phyloP scores from a whole-genome alignment of 177 flowering plant species.

The Telopea speciosissima region DNA sequence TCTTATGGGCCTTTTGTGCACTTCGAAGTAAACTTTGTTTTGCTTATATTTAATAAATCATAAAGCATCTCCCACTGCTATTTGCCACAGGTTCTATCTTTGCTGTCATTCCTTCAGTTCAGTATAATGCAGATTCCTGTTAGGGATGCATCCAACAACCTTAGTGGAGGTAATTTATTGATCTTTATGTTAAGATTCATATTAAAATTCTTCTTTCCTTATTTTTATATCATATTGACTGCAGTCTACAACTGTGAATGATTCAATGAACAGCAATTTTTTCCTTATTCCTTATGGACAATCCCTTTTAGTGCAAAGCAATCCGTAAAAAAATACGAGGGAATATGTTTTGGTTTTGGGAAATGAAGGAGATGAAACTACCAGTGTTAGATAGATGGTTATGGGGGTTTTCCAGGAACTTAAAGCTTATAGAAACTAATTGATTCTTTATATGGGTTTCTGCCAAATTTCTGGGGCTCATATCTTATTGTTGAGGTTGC shows the following conservation, averaged over 20 bases:
- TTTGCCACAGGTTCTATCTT: slow-evolving; percentile 45
- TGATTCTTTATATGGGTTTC: not conserved
- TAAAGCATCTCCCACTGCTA: not conserved
- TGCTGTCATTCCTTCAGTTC: slow-evolving; percentile 59
- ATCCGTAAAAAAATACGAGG: not conserved
- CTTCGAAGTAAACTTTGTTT: not conserved
- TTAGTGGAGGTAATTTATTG: slow-evolving; percentile 49
- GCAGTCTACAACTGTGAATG: not conserved
- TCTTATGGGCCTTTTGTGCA: not conserved
- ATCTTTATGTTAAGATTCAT: not conserved
- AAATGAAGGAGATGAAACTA: not conserved
- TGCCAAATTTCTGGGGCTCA: not conserved
- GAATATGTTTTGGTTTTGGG: not conserved
- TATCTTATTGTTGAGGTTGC: not conserved
- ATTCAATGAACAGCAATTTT: not conserved
- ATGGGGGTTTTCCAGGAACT: not conserved
- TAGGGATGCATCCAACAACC: slow-evolving; percentile 37
- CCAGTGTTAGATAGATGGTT: not conserved
- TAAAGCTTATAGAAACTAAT: not conserved
- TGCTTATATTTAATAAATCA: not conserved
- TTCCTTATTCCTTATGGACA: not conserved
- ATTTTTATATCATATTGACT: not conserved
- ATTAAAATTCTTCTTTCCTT: not conserved
- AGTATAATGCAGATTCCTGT: slow-evolving; percentile 73
- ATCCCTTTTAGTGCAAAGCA: not conserved